A percentile compares a stretch with the other conserved stretches of the same genome.
These are phyloP conservation scores for Fusarium torulosum DNA, from an alignment of 2,329 filamentous ascomycete species.

Conservation along the genomic window DNA sequence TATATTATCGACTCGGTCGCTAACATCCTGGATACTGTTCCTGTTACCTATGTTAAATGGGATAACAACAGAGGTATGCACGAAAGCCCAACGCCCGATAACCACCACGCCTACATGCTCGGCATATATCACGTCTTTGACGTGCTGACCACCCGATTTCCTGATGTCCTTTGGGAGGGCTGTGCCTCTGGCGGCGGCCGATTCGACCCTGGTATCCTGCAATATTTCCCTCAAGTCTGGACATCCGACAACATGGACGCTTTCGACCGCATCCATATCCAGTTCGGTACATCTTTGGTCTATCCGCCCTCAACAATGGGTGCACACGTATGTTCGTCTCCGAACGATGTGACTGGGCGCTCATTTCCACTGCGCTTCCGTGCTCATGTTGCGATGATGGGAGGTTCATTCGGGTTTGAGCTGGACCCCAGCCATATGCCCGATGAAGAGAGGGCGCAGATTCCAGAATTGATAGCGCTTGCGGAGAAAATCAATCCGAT, in stretches of 20 bases:
- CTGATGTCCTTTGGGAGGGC: constrained; percentile 74
- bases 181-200: constrained; percentile 74
- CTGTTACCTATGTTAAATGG: constrained; percentile 75
- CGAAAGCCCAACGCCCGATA: constrained; percentile 66
- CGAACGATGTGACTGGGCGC: constrained; percentile 68
- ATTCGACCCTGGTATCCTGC: constrained; percentile 72
- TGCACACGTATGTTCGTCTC: constrained; percentile 72
- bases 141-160: constrained; percentile 69
- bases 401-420: constrained; percentile 75
- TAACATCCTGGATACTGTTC: constrained; percentile 64
- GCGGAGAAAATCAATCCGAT: constrained; percentile 70
- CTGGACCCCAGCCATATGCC: constrained; percentile 67
- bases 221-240: constrained; percentile 76
- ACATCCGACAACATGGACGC: constrained; percentile 75
- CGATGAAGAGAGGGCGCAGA: constrained; percentile 62
- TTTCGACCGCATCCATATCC: constrained; percentile 70
- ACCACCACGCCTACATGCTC: constrained; percentile 71
- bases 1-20: constrained; percentile 70
- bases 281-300: constrained; percentile 72
- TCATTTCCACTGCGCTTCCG: constrained; percentile 70
- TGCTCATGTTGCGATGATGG: constrained; percentile 76
- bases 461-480: constrained; percentile 66
- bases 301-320: constrained; percentile 75
- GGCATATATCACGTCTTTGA: constrained; percentile 74
- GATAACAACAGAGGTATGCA: constrained; percentile 76